Evolutionary conservation across 2,329 filamentous ascomycete species (phyloP).

Genomic region (Exophiala calicioides): DNA sequence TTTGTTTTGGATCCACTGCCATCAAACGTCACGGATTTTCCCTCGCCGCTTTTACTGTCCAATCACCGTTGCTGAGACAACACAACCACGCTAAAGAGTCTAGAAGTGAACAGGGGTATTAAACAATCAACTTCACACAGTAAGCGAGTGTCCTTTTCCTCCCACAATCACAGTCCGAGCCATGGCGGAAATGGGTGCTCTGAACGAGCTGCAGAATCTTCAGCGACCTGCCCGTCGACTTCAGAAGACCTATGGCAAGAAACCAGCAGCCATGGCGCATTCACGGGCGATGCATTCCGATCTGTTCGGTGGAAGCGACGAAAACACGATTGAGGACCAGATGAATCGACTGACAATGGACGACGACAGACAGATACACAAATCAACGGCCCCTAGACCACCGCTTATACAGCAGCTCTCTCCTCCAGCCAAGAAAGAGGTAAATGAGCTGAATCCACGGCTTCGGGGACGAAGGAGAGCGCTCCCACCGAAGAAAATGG

Average conservation of each 20-base stretch:
- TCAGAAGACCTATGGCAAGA: slow-evolving; percentile 31
- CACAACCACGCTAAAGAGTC: slow-evolving; percentile 21
- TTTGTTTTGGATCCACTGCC: too few relatives aligned
- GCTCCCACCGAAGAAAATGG: slow-evolving; percentile 21
- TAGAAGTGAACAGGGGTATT: slow-evolving; percentile 8
- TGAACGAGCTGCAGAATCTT: slow-evolving; percentile 26
- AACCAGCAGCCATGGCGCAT: slow-evolving; percentile 20
- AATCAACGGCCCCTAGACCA: neutral
- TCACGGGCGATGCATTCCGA: slow-evolving; percentile 23
- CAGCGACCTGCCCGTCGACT: slow-evolving; percentile 17
- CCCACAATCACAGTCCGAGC: neutral
- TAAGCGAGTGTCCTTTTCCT: slow-evolving; percentile 12
- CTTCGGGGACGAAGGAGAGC: slow-evolving; percentile 22
- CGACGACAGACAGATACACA: slow-evolving; percentile 14
- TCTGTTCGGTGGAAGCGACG: slow-evolving; percentile 25
- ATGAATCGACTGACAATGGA: slow-evolving; percentile 23
- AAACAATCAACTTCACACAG: slow-evolving; percentile 8
- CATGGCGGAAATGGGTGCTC: slow-evolving; percentile 21
- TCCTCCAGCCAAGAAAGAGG: slow-evolving; percentile 2
- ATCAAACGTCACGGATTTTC: neutral
- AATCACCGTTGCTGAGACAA: too few relatives aligned
- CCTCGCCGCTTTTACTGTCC: slow-evolving; percentile 15
- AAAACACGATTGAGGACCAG: slow-evolving; percentile 23
- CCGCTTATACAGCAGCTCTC: neutral
- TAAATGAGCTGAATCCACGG: slow-evolving; percentile 13